Evolutionary conservation across 78 protist genomes (phyloP), one percentile per base, ranked within the genome.

Genomic region (Dictyostelium firmibasis): DNA sequence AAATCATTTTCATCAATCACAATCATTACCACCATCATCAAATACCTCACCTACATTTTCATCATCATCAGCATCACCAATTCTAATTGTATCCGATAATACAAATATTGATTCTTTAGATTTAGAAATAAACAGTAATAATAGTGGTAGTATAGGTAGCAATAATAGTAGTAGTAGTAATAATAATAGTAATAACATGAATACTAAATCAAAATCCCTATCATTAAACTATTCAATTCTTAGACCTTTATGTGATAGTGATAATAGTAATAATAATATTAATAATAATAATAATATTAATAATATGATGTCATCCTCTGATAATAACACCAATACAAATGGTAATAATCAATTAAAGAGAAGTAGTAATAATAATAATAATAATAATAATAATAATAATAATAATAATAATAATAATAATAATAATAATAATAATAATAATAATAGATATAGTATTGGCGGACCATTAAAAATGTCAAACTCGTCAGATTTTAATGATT

Each of bases 21-120:
- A 72, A 31, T 72, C 79, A 72, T 72, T 72, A 72, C 79, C 79
- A 35, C 35, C 43, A 14, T 72, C 79, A 31, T 72, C 43, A 72
- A 72, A 72, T 72, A 72, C 79, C 14, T 72, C 79, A 33, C 79
- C 79, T 29, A 72, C 25, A 67, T 27, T 67, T 33, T 31, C 43
- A 72, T 27, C 79, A 33, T 3, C n/a, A 29, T 27, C 77, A 31
- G 23, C 43, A 29, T 69, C 79, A 27, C 43, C 79, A 13, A 16
- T 33, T 31, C 20, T 72, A 72, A 27, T 29, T 3, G 75, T 67
- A 25, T 67, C 75, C 8, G 67, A 57, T 57, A 57, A 20, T 27
- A 10, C 75, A 67, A 27, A 25, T 27, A 67, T 67, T 67, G 75
- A 67, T 11, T 67, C 75, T 3, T 67, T 67, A 67, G 75, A 67